phyloP scores from a whole-genome alignment of 768 basidiomycete genomes.

The Cystobasidium ongulense region DNA sequence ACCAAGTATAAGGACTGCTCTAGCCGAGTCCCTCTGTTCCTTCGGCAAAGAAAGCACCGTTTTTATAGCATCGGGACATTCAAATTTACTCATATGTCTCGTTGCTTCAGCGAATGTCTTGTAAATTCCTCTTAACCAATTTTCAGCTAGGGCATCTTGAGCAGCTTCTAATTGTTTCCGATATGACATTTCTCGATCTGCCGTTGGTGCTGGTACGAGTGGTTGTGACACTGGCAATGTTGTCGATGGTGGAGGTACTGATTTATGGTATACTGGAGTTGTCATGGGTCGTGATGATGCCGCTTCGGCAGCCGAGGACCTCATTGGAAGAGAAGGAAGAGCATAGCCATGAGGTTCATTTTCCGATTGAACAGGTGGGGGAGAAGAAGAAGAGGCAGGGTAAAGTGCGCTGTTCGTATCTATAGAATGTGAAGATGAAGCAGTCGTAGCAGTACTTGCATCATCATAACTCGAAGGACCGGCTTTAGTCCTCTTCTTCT shows the following conservation, averaged over 20 bases:
- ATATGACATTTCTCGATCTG: constrained; percentile 45
- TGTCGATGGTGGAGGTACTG: neutral
- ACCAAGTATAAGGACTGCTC: constrained; percentile 72
- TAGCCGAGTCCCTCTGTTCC: constrained; percentile 64
- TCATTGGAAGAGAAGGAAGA: neutral
- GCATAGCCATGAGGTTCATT: neutral
- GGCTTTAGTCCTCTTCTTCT: constrained; percentile 21
- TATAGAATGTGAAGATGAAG: constrained; percentile 8
- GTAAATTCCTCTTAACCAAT: constrained; percentile 71
- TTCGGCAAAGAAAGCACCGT: constrained; percentile 69
- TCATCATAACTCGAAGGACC: constrained; percentile 18
- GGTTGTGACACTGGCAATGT: neutral
- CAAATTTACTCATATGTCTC: constrained; percentile 65
- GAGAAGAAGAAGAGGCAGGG: neutral
- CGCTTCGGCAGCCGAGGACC: neutral
- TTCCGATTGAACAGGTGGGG: neutral
- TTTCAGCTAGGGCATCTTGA: constrained; percentile 53
- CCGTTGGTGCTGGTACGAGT: neutral
- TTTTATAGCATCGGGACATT: constrained; percentile 63
- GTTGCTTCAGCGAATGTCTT: constrained; percentile 72
- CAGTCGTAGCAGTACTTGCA: neutral
- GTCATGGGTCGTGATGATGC: neutral
- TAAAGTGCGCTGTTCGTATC: neutral
- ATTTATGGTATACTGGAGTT: neutral
- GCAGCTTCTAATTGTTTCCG: constrained; percentile 41